Evolutionary conservation across 2,329 filamentous ascomycete genomes (phyloP).

Genomic region (Calonectria crousiana): DNA sequence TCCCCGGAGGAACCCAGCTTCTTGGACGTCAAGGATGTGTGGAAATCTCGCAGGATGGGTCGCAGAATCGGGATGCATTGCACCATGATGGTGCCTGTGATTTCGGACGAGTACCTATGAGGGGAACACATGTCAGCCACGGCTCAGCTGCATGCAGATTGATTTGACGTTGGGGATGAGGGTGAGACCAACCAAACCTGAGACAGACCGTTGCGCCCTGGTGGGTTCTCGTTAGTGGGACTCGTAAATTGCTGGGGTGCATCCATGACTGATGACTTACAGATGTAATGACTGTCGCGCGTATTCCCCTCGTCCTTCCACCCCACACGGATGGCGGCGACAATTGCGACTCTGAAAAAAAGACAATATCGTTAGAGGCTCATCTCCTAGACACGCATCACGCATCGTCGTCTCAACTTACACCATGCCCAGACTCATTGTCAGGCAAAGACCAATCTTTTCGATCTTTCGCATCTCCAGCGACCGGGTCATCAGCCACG

Average conservation of each 20-base stretch:
- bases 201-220: slow-evolving; percentile 44
- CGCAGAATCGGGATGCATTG: slow-evolving; percentile 66
- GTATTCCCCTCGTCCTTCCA: slow-evolving; percentile 63
- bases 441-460: slow-evolving; percentile 62
- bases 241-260: not conserved
- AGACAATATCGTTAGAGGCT: not conserved
- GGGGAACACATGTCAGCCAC: not conserved
- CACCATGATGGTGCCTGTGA: slow-evolving; percentile 66
- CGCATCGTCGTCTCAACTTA: slow-evolving; percentile 36
- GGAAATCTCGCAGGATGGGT: slow-evolving; percentile 53
- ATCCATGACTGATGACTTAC: slow-evolving; percentile 37
- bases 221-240: not conserved
- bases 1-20: slow-evolving; percentile 34
- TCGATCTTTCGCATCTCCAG: slow-evolving; percentile 61
- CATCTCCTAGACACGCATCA: not conserved
- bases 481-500: slow-evolving; percentile 62
- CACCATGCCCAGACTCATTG: slow-evolving; percentile 65
- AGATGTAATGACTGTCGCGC: slow-evolving; percentile 61
- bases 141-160: not conserved
- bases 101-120: slow-evolving; percentile 60
- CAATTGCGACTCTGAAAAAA: slow-evolving; percentile 55
- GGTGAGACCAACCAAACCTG: slow-evolving; percentile 37
- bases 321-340: slow-evolving; percentile 59
- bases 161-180: not conserved
- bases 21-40: slow-evolving; percentile 40